These are phyloP conservation scores for Boletus subparvulus DNA, from an alignment of 768 basidiomycete species.

Conservation along the genomic window DNA sequence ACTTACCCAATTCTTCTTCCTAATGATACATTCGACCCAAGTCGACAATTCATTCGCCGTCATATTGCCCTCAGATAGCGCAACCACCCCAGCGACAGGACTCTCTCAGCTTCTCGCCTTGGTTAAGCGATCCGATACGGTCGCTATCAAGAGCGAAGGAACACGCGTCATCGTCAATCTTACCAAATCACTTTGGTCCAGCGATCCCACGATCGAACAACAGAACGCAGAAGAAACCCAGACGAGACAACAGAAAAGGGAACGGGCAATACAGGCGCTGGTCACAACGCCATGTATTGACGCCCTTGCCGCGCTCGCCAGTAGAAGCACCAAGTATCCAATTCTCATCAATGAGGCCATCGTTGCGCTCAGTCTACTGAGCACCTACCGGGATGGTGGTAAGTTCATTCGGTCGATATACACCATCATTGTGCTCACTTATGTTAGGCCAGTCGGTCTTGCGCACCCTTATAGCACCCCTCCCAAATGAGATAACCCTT, in stretches of 20 bases:
- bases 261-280: constrained; percentile 52
- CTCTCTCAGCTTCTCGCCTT: constrained; percentile 73
- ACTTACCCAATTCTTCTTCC: constrained; percentile 19
- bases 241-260: constrained; percentile 48
- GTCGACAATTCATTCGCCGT: constrained; percentile 51
- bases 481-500: constrained; percentile 42
- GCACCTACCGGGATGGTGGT: constrained; percentile 67
- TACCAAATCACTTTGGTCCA: constrained; percentile 74
- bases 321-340: constrained; percentile 76
- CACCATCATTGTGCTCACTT: constrained; percentile 2
- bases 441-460: constrained; percentile 60
- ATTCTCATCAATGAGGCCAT: constrained; percentile 88
- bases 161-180: constrained; percentile 86
- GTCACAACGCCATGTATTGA: constrained; percentile 54
- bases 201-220: constrained; percentile 37
- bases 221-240: constrained; percentile 34
- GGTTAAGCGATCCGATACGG: constrained; percentile 73
- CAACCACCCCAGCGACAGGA: constrained; percentile 42
- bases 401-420: constrained; percentile 22
- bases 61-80: constrained; percentile 43
- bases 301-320: constrained; percentile 68
- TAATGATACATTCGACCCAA: constrained; percentile 19
- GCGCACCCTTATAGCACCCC: constrained; percentile 53
- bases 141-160: constrained; percentile 85
- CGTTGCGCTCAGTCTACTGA: constrained; percentile 77